phyloP scores from a whole-genome alignment of 306 rosid species.

The Echinosophora koreensis region DNA sequence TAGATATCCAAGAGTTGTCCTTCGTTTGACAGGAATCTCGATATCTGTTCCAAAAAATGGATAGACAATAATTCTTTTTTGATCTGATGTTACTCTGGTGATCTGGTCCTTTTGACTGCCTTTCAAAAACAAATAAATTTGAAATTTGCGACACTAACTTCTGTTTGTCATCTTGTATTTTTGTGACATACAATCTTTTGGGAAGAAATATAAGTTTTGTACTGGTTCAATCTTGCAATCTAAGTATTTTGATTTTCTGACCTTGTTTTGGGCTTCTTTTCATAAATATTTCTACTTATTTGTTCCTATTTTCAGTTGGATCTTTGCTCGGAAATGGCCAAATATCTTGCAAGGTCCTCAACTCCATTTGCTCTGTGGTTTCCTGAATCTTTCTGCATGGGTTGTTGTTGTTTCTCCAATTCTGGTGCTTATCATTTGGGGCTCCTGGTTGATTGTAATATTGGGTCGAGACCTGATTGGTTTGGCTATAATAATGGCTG shows the following conservation, averaged over 20 bases:
- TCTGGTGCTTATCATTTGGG: constrained; percentile 86
- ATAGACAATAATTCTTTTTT: background rate
- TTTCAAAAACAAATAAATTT: background rate
- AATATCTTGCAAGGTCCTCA: constrained; percentile 92
- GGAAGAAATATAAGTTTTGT: constrained; percentile 22
- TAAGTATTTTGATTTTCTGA: constrained; percentile 14
- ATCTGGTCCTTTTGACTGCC: background rate
- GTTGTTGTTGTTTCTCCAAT: constrained; percentile 86
- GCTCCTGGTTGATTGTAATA: constrained; percentile 90
- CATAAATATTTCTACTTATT: constrained; percentile 17
- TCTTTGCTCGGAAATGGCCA: constrained; percentile 99
- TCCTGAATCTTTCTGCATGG: constrained; percentile 93
- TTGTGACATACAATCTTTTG: background rate
- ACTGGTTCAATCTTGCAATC: constrained; percentile 25
- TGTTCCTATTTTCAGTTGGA: constrained; percentile 78
- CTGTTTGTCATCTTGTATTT: constrained; percentile 24
- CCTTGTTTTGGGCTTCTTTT: constrained; percentile 14
- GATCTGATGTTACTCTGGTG: constrained; percentile 1
- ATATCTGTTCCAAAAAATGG: background rate
- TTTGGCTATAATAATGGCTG: constrained; percentile 98
- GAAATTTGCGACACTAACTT: constrained; percentile 1
- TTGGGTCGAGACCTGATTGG: constrained; percentile 97
- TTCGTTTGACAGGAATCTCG: no score
- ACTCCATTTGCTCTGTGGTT: constrained; percentile 83
- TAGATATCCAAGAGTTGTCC: no score